Conservation (phyloP, 805 yeast genomes). For the Candida boidinii region DNA sequence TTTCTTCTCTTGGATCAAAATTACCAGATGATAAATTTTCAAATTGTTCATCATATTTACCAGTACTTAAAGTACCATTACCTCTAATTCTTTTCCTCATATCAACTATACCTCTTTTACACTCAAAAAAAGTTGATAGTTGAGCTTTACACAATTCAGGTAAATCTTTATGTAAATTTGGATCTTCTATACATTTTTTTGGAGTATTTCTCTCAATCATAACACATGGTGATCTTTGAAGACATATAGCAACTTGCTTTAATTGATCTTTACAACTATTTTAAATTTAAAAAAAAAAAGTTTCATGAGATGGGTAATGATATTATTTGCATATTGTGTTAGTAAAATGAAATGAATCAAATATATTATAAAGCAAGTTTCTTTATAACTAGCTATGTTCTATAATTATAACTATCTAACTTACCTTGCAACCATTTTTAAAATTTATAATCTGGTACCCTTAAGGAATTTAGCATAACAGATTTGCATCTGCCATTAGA, state of each 20-base stretch:
- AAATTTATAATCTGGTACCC: too few relatives aligned
- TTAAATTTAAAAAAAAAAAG: too few relatives aligned
- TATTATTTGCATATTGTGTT: too few relatives aligned
- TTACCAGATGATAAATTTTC: constrained; percentile 73
- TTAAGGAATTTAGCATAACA: too few relatives aligned
- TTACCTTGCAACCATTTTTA: constrained; percentile 56
- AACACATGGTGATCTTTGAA: constrained; percentile 95
- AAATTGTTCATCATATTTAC: constrained; percentile 83
- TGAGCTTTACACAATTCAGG: constrained; percentile 88
- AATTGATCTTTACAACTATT: constrained; percentile 89
- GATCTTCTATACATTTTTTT: constrained; percentile 75
- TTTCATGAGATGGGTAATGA: too few relatives aligned
- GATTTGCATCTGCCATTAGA: too few relatives aligned
- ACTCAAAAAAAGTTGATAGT: constrained; percentile 78
- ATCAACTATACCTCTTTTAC: constrained; percentile 86
- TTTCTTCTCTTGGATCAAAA: constrained; percentile 74
- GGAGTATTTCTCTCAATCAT: constrained; percentile 85
- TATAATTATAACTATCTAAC: constrained; percentile 10
- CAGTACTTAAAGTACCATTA: constrained; percentile 88
- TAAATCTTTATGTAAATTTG: constrained; percentile 62
- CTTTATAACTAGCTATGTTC: too few relatives aligned
- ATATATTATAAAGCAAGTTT: too few relatives aligned
- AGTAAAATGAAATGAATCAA: too few relatives aligned
- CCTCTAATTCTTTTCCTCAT: constrained; percentile 89
- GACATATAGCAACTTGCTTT: constrained; percentile 90